phyloP scores from a whole-genome alignment of 306 rosid genomes.

The Dryas drummondii region DNA sequence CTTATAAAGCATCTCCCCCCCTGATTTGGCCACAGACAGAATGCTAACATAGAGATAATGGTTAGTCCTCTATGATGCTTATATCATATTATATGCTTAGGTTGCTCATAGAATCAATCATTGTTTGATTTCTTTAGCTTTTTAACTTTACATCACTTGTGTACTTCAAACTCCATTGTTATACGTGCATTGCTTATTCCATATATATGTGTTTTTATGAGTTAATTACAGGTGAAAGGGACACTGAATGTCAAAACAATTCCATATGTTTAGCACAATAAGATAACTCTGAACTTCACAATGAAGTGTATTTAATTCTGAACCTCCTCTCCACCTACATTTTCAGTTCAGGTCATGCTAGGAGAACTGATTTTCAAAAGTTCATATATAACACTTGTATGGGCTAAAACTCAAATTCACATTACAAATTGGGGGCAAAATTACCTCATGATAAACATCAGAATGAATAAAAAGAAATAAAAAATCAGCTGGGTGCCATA shows the following conservation, averaged over 20 bases:
- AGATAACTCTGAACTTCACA: neutral
- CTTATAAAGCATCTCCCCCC: neutral
- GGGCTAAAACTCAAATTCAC: conserved; percentile 11
- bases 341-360: neutral
- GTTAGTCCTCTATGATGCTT: too few relatives aligned
- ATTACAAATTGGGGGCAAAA: neutral
- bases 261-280: neutral
- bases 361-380: neutral
- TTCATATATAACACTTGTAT: neutral
- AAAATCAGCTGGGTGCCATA: neutral
- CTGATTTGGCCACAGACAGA: neutral
- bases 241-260: too few relatives aligned
- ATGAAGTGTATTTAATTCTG: too few relatives aligned
- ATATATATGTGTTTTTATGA: neutral
- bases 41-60: too few relatives aligned
- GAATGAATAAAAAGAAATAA: neutral
- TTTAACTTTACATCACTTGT: neutral
- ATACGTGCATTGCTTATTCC: neutral
- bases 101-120: neutral
- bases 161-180: neutral
- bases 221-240: neutral
- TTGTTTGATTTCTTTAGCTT: neutral
- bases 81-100: too few relatives aligned
- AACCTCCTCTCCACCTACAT: neutral
- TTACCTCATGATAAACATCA: neutral